Evolutionary conservation across 2,329 filamentous ascomycete genomes (phyloP).

Genomic region (Xylaria hypoxylon): DNA sequence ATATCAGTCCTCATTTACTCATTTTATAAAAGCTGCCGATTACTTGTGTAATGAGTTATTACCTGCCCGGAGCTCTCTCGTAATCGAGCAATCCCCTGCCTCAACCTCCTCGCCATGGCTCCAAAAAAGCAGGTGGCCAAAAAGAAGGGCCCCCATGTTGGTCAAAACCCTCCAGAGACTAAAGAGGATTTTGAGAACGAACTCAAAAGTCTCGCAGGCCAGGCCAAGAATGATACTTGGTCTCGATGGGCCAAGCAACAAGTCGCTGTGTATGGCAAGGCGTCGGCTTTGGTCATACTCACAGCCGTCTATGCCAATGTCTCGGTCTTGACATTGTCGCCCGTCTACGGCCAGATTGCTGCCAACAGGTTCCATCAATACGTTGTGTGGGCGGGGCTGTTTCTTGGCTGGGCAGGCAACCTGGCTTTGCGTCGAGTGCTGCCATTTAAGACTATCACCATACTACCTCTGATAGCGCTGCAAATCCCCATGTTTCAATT

Average conservation of each 20-base stretch:
- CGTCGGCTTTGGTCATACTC: conserved; percentile 62
- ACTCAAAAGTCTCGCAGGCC: conserved; percentile 61
- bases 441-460: conserved; percentile 60
- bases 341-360: conserved; percentile 89
- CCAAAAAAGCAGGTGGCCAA: conserved; percentile 47
- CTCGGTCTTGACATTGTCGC: conserved; percentile 81
- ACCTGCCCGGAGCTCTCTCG: background rate
- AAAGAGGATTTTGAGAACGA: conserved; percentile 67
- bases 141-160: conserved; percentile 46
- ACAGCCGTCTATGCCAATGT: conserved; percentile 75
- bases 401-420: conserved; percentile 78
- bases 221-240: conserved; percentile 50
- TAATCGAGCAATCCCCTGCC: conserved; percentile 20
- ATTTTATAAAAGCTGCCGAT: conserved; percentile 16
- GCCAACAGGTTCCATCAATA: conserved; percentile 77
- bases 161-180: conserved; percentile 56
- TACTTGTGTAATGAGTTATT: conserved; percentile 26
- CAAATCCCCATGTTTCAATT: conserved; percentile 81
- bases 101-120: conserved; percentile 43
- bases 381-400: conserved; percentile 73
- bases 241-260: conserved; percentile 54
- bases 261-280: conserved; percentile 56
- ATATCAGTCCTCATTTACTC: conserved; percentile 10
- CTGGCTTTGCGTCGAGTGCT: conserved; percentile 63
- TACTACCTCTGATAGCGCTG: conserved; percentile 79